Conservation (phyloP, 139 green algal genomes). For the Klebsormidium nitens region DNA sequence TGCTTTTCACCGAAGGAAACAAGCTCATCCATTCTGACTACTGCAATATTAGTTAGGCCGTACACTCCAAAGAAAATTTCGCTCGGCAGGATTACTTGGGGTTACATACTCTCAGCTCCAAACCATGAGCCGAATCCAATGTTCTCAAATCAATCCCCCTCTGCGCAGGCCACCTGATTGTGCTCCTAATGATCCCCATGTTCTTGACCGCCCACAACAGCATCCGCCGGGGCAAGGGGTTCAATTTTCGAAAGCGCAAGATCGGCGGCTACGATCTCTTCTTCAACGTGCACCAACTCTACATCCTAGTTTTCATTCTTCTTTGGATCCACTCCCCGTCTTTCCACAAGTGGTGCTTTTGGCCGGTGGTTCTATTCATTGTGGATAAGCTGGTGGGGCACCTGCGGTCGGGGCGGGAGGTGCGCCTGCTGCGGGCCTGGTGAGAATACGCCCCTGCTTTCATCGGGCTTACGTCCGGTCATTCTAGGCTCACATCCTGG, state of each 20-base stretch:
- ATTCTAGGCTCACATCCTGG: no score
- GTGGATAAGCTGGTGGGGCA: no score
- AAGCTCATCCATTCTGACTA: not conserved
- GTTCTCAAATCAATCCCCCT: not conserved
- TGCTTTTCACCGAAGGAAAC: not conserved
- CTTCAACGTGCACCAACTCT: slow-evolving; percentile 1
- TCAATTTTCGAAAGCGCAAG: not conserved
- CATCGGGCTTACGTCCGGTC: no score
- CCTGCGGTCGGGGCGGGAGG: not conserved
- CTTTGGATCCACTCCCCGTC: slow-evolving; percentile 3
- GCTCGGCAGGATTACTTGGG: not conserved
- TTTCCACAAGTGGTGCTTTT: slow-evolving; percentile 24
- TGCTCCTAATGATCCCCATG: slow-evolving; percentile 4
- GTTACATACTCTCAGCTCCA: not conserved
- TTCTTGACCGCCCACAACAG: not conserved
- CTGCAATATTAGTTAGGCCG: no score
- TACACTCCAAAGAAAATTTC: no score
- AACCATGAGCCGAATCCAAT: not conserved
- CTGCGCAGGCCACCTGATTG: not conserved
- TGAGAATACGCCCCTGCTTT: no score
- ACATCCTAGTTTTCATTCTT: slow-evolving; percentile 4
- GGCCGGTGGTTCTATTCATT: slow-evolving; percentile 2
- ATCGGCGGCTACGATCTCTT: slow-evolving; percentile 14
- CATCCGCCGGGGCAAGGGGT: not conserved
- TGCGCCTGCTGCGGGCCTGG: not conserved